Evolutionary conservation across 495 filamentous ascomycete genomes (phyloP).

Genomic region (Aspergillus bridgeri): DNA sequence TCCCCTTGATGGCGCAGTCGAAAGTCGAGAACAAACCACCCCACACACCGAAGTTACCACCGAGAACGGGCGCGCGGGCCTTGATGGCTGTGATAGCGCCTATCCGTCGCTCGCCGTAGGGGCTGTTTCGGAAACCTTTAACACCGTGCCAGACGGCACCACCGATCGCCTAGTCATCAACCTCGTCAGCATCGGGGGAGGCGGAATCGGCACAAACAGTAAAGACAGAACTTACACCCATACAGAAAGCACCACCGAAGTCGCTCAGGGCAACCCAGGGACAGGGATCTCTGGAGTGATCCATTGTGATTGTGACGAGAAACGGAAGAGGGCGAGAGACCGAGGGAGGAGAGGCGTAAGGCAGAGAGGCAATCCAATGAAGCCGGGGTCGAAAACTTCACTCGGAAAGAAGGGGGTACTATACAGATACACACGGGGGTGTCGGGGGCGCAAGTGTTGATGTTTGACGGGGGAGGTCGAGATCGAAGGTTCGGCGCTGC

Average conservation of each 20-base stretch:
- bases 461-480: slow-evolving; percentile 2
- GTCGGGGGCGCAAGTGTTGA: neutral
- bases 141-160: slow-evolving; percentile 97
- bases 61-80: slow-evolving; percentile 89
- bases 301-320: slow-evolving; percentile 54
- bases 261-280: slow-evolving; percentile 96
- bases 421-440: neutral
- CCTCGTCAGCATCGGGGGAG: slow-evolving; percentile 11
- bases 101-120: slow-evolving; percentile 90
- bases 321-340: slow-evolving; percentile 8
- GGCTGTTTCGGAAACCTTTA: slow-evolving; percentile 88
- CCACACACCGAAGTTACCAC: slow-evolving; percentile 98
- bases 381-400: neutral
- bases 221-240: slow-evolving; percentile 71
- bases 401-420: neutral
- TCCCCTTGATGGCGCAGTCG: slow-evolving; percentile 95
- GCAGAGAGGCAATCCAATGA: neutral
- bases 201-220: slow-evolving; percentile 1
- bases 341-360: neutral
- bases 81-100: slow-evolving; percentile 97
- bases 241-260: slow-evolving; percentile 94
- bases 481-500: slow-evolving; percentile 5
- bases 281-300: slow-evolving; percentile 93
- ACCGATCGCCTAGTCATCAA: slow-evolving; percentile 56
- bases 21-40: slow-evolving; percentile 91